Conservation (phyloP, 192 early-diverging fungal species). For the Chytriomyces confervae region DNA sequence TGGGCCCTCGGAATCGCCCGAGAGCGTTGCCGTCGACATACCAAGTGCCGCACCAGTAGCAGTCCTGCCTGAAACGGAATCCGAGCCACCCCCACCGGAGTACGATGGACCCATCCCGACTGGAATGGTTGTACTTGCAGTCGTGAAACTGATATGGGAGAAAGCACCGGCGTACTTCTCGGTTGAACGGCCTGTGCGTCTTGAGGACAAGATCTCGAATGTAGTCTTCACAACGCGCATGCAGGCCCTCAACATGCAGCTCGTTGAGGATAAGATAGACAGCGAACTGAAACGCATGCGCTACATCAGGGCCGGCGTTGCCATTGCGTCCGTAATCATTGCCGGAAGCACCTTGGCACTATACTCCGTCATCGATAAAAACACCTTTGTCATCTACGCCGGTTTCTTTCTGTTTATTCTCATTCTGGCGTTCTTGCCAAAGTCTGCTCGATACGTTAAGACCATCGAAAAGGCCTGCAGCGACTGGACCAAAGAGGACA, state of each 20-base stretch:
- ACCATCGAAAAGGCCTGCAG: background rate
- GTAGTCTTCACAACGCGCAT: conserved; percentile 14
- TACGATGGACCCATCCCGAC: conserved; percentile 2
- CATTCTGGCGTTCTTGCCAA: background rate
- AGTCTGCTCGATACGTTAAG: background rate
- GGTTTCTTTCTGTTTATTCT: background rate
- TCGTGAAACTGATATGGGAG: background rate
- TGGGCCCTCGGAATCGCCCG: background rate
- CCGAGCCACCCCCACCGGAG: conserved; percentile 6
- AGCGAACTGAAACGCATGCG: background rate
- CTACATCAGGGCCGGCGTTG: background rate
- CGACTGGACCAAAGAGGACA: conserved; percentile 9
- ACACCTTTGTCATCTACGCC: background rate
- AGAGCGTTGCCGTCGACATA: no score
- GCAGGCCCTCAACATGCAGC: background rate
- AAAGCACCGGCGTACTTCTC: background rate
- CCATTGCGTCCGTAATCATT: background rate
- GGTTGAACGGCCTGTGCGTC: background rate
- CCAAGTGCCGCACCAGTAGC: no score
- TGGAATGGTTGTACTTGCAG: conserved; percentile 1
- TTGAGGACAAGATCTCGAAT: conserved; percentile 13
- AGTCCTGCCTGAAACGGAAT: no score
- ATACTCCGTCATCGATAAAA: background rate
- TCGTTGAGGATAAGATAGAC: background rate
- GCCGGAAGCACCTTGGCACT: no score